Evolutionary conservation across 768 basidiomycete species (phyloP), one percentile per base, ranked within the genome.

Genomic region (Suillus plorans): DNA sequence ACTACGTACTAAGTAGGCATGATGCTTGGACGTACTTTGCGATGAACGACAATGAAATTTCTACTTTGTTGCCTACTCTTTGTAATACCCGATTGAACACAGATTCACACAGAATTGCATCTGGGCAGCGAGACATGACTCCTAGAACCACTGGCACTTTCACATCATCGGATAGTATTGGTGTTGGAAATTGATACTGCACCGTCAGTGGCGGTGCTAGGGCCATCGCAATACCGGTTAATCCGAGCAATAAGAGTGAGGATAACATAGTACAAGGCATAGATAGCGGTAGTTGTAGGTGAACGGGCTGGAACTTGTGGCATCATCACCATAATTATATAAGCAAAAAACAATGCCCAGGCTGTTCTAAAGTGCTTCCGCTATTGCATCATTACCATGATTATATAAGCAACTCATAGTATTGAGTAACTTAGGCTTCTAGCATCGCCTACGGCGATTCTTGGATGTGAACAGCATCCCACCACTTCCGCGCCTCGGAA

Each of bases 41-140:
- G 57, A 96, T 82, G 73, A 91, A 96, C 37, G 88, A 80, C 60
- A 95, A 74, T 2, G 84, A 83, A 8, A 96, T 71, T 66, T 91
- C 81, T 53, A 95, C 79, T 76, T 90, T 91, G 67, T 84, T 78
- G 4, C 76, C 75, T 2, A 90, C 89, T 60, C 82, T 80, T 57
- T 82, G 77, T 28, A 94, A 75, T 37, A 95, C 92, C 25, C 84
- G 78, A 71, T 93, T 85, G 75, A 95, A 92, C 0, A 90, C 80
- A 6, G 82, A 78, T 75, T 97, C 95, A 73, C 94, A 95, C 14
- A 91, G 69, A 44, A 92, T 73, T 49, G 95, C 94, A 72, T 97
- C 94, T 0, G 94, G 92, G 73, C 94, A 90, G 31, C 82, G 80
- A 62, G 85, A 87, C 89, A 89, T 89, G 64, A 89, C 88, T 47